Evolutionary conservation across 495 filamentous ascomycete genomes (phyloP).

Genomic region (Aspergillus coremiiformis): DNA sequence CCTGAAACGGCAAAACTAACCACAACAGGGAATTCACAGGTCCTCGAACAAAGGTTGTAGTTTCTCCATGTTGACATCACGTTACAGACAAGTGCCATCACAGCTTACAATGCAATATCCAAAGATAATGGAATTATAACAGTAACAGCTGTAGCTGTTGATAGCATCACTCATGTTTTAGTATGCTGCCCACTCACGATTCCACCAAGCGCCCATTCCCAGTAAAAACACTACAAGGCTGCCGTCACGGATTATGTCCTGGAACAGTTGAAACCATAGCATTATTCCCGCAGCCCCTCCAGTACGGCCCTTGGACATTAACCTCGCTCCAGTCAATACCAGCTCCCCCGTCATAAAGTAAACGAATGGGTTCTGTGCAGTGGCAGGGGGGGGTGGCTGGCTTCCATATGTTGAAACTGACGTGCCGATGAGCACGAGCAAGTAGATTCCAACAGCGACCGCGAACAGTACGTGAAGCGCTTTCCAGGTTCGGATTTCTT

Average conservation of each 20-base stretch:
- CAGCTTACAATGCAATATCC: background rate
- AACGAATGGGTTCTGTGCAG: slow-evolving; percentile 60
- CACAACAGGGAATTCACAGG: too few relatives aligned
- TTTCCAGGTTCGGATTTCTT: slow-evolving; percentile 57
- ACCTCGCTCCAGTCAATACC: slow-evolving; percentile 58
- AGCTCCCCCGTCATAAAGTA: slow-evolving; percentile 78
- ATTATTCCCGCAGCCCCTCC: slow-evolving; percentile 36
- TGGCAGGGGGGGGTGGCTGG: slow-evolving; percentile 56
- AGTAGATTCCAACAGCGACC: slow-evolving; percentile 61
- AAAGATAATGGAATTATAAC: slow-evolving; percentile 1
- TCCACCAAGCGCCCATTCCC: slow-evolving; percentile 62
- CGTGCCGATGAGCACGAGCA: slow-evolving; percentile 37
- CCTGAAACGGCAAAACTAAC: too few relatives aligned
- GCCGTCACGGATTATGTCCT: slow-evolving; percentile 57
- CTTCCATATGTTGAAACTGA: slow-evolving; percentile 35
- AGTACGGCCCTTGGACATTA: slow-evolving; percentile 47
- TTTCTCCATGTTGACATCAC: background rate
- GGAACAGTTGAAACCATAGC: slow-evolving; percentile 51
- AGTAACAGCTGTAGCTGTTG: background rate
- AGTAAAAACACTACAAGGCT: slow-evolving; percentile 74
- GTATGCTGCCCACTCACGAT: slow-evolving; percentile 29
- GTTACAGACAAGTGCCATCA: background rate
- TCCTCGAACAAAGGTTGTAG: too few relatives aligned
- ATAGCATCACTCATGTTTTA: background rate
- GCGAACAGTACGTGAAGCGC: slow-evolving; percentile 70